Base-by-base conservation (phyloP, 2,329 filamentous ascomycete species). In the Fusarium transvaalense region DNA sequence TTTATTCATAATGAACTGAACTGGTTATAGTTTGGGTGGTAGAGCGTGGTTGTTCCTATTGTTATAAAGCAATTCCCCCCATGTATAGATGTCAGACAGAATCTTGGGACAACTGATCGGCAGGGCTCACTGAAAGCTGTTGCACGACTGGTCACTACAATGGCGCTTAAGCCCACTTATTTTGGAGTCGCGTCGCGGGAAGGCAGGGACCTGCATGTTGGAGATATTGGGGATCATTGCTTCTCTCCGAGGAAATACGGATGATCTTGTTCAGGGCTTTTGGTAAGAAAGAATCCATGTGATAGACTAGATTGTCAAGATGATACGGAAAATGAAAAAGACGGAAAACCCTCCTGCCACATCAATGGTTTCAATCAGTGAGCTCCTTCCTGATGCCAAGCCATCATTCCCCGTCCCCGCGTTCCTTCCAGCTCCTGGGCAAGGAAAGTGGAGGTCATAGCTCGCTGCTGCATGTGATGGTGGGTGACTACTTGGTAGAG, bases 361-460 rank as follows among this genome's bases (percentile, higher is more conserved):
- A n/a, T 12, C 32, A n/a, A 14, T 23, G 14, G 14, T 19, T 56
- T 41, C 32, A 42, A 27, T 34, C 55, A 4, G 10, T 29, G 34
- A 46, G 50, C 54, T 47, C 58, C 39, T 64, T 64, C 62, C 61
- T 19, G 37, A 31, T 37, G 34, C 35, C 29, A 48, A 50, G 34
- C 47, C 29, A 29, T 29, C 29, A 12, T 14, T 25, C 32, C 32
- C 47, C 19, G 19, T 43, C 46, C 58, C 64, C 65, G 46, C 57
- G 56, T 45, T 61, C 64, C 41, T 64, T 61, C 29, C 39, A 41
- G 32, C 23, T 25, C 23, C n/a, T n/a, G n/a, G n/a, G n/a, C 23
- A 25, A 25, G 35, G 46, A 65, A 68, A 65, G 60, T 65, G 60
- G 60, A 65, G 61, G 56, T 21, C 45, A 55, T 66, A 69, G 65